Evolutionary conservation across 371 early-diverging fungal genomes (phyloP).

Genomic region (Chytridium lagenaria): DNA sequence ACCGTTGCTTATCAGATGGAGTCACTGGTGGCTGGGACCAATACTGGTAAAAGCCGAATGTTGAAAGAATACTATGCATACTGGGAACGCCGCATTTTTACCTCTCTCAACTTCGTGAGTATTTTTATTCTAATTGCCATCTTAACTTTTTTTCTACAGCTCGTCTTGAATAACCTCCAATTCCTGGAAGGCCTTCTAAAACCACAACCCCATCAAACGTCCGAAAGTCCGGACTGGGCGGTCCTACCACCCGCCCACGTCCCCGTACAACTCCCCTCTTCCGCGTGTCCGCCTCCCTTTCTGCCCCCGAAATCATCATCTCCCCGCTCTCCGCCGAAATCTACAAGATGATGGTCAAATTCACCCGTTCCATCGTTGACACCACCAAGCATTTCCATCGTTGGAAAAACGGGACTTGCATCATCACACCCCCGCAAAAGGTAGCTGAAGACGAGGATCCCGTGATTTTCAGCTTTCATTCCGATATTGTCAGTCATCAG

Average conservation of each 20-base stretch:
- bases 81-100: slow-evolving; percentile 62
- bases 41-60: slow-evolving; percentile 60
- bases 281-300: slow-evolving; percentile 59
- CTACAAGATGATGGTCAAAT: slow-evolving; percentile 62
- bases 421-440: slow-evolving; percentile 61
- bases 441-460: slow-evolving; percentile 60
- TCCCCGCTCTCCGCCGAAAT: slow-evolving; percentile 61
- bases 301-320: slow-evolving; percentile 64
- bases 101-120: slow-evolving; percentile 57
- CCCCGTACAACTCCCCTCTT: slow-evolving; percentile 53
- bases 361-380: slow-evolving; percentile 61
- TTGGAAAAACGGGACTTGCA: slow-evolving; percentile 66
- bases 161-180: slow-evolving; percentile 60
- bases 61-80: slow-evolving; percentile 61
- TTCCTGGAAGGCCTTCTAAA: slow-evolving; percentile 48
- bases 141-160: slow-evolving; percentile 36
- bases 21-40: slow-evolving; percentile 63
- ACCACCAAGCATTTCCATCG: slow-evolving; percentile 63
- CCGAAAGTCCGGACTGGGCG: slow-evolving; percentile 14
- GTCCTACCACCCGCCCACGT: slow-evolving; percentile 14
- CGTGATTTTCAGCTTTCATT: slow-evolving; percentile 59
- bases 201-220: slow-evolving; percentile 22
- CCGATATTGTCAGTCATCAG: slow-evolving; percentile 54
- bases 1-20: slow-evolving; percentile 66
- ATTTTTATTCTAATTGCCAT: neutral